Percentiles rank a stretch among this genome's conserved stretches.
Evolutionary conservation across 805 yeast species (phyloP).

Genomic region (Huiozyma sinensis): DNA sequence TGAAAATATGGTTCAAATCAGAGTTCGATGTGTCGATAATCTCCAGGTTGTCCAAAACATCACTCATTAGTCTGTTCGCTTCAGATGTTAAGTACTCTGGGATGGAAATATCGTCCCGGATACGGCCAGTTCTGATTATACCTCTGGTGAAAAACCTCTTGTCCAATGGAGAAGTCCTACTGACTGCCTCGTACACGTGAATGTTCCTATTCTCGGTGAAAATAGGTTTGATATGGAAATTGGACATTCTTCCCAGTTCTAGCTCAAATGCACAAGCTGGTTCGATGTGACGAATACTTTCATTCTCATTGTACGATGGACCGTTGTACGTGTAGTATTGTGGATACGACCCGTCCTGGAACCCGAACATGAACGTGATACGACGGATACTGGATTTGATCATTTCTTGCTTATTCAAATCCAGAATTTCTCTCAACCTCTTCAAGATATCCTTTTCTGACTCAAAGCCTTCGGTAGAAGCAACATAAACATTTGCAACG

Average conservation of each 20-base stretch:
- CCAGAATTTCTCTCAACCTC: slow-evolving; percentile 54
- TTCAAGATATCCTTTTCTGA: slow-evolving; percentile 58
- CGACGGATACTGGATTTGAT: slow-evolving; percentile 73
- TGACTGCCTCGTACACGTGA: slow-evolving; percentile 93
- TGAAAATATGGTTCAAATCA: slow-evolving; percentile 93
- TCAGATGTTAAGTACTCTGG: slow-evolving; percentile 93
- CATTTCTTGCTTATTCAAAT: slow-evolving; percentile 61
- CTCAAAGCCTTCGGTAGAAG: slow-evolving; percentile 61
- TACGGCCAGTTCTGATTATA: slow-evolving; percentile 89
- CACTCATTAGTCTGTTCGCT: slow-evolving; percentile 92
- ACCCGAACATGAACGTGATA: slow-evolving; percentile 82
- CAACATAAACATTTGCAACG: slow-evolving; percentile 72
- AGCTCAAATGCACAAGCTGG: slow-evolving; percentile 97
- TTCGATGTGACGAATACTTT: slow-evolving; percentile 92
- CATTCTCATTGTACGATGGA: slow-evolving; percentile 75
- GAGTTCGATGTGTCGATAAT: slow-evolving; percentile 90
- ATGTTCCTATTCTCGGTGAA: slow-evolving; percentile 95
- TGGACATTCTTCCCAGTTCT: slow-evolving; percentile 87
- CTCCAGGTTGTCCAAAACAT: slow-evolving; percentile 89
- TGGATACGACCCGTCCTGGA: slow-evolving; percentile 79
- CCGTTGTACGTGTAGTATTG: slow-evolving; percentile 93
- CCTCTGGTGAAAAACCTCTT: slow-evolving; percentile 96
- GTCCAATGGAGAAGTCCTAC: slow-evolving; percentile 87
- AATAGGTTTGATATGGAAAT: slow-evolving; percentile 89
- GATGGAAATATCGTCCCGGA: slow-evolving; percentile 85